Evolutionary conservation across 2,329 filamentous ascomycete genomes (phyloP).

Genomic region (Neofusicoccum parvum): DNA sequence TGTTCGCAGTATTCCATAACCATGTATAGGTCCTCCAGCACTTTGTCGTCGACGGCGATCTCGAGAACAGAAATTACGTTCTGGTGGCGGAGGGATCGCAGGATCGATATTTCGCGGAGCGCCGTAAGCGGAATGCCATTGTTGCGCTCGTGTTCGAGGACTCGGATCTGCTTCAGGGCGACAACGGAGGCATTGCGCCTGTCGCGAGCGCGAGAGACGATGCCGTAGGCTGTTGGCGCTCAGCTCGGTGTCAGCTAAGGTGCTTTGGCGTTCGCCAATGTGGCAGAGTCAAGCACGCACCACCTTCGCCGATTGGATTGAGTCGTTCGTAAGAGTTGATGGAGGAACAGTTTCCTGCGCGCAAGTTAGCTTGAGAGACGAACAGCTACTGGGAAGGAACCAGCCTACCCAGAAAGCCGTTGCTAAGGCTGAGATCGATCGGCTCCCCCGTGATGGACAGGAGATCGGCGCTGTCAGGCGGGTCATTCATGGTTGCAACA

Average conservation of each 20-base stretch:
- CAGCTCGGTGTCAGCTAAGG: not conserved
- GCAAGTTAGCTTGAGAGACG: not conserved
- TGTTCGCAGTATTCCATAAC: slow-evolving; percentile 44
- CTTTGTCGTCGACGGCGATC: slow-evolving; percentile 34
- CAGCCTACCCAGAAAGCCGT: slow-evolving; percentile 29
- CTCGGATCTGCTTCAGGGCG: slow-evolving; percentile 41
- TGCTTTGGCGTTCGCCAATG: too few species aligned
- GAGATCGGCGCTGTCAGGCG: not conserved
- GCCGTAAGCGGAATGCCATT: slow-evolving; percentile 29
- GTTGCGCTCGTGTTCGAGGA: slow-evolving; percentile 36
- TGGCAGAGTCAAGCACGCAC: slow-evolving; percentile 24
- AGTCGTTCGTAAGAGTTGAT: slow-evolving; percentile 37
- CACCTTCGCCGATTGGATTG: slow-evolving; percentile 40
- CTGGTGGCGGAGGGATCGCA: slow-evolving; percentile 36
- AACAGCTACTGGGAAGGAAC: not conserved
- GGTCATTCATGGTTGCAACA: not conserved
- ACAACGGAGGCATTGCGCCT: slow-evolving; percentile 32
- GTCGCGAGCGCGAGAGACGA: slow-evolving; percentile 38
- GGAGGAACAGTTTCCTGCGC: slow-evolving; percentile 36
- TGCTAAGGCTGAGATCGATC: slow-evolving; percentile 26
- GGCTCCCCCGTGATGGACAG: slow-evolving; percentile 33
- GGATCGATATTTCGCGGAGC: slow-evolving; percentile 41
- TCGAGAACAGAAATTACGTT: slow-evolving; percentile 40
- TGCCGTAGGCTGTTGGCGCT: slow-evolving; percentile 20
- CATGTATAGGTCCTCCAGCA: slow-evolving; percentile 39